Evolutionary conservation across 208 protist species (phyloP), one percentile per base, ranked within the genome.

Genomic region (Tritrichomonas foetus): DNA sequence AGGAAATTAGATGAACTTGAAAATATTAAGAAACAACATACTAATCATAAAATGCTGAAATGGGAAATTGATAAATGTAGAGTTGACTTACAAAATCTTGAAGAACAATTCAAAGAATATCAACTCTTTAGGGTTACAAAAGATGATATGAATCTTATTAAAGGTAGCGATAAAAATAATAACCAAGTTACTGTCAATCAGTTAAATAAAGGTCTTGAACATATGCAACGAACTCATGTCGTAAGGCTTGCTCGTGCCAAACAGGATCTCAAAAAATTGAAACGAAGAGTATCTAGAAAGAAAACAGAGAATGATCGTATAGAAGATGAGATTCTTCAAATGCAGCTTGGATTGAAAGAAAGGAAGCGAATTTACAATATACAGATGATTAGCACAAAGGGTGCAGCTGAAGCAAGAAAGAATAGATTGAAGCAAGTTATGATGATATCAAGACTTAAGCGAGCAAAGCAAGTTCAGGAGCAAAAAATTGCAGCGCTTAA

Each of bases 21-120:
- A n/a, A 89, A 89, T n/a, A 89, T 89, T 20, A 53, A 36, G 9
- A 53, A 49, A 30, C 78, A 89, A 5, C 78, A 57, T n/a, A 41
- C 47, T 39, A 49, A 89, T 5, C 78, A 89, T n/a, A 89, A 89
- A 89, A 49, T 53, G 27, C 30, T 89, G 3, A 44, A 49, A n/a
- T 89, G 78, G 78, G 47, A 89, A 49, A 89, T 89, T 30, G 78
- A 44, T 20, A 89, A 89, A 36, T 61, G 78, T 47, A 53, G 44
- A 27, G 78, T 89, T 47, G 78, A 89, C 41, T 57, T 89, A 16
- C 33, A 25, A 39, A 89, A 89, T 33, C 30, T 89, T 1, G 16
- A 89, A 9, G 78, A 89, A 57, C n/a, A 89, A 89, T n/a, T 89
- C 47, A 44, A 89, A 50, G 78, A 89, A 39, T 89, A 89, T 57